Evolutionary conservation across 495 filamentous ascomycete species (phyloP), one percentile per base, ranked within the genome.

Genomic region (Hyphodiscus hymeniophilus): DNA sequence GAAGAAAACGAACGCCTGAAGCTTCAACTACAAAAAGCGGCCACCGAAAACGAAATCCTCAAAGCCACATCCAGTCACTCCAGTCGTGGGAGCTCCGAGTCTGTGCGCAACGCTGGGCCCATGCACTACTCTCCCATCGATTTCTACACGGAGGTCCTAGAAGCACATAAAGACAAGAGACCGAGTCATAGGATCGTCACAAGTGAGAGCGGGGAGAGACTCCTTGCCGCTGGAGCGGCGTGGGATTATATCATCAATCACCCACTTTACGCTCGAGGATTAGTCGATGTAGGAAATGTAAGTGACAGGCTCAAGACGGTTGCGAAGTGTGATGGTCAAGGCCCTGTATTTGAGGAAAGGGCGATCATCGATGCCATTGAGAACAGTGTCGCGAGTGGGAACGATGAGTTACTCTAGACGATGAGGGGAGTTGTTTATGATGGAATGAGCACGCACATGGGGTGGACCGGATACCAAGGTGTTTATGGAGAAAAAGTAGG

Each of bases 211-310:
- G 86, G 86, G n/a, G 82, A 91, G 64, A 74, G 77, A 17, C 69
- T 95, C 31, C 71, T 95, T 4, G 86, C 84, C 26, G 81, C 87
- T 1, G 79, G 81, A 28, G 85, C 86, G 0, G 85, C 89, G 2
- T 96, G 92, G 91, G 91, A 96, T 58, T 66, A 89, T 15, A 94
- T 98, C 42, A 86, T 94, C 61, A 71, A 64, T 18, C 89, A 96
- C 66, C 80, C 85, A 17, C 63, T 92, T 20, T 94, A 82, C 57
- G 80, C 84, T 60, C 70, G 73, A 23, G 92, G 91, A 0, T 66
- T 84, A n/a, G 85, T 96, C 16, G 87, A 98, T 64, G 78, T 98
- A 33, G 82, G 69, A 33, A 73, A 81, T 57, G 83, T 98, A 32
- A 82, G 77, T 53, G 82, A 89, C 52, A 66, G 79, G 18, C 62